Percentiles rank a stretch among this genome's conserved stretches.
Conservation (phyloP, 768 basidiomycete species). For the Naematelia aurantialba region DNA sequence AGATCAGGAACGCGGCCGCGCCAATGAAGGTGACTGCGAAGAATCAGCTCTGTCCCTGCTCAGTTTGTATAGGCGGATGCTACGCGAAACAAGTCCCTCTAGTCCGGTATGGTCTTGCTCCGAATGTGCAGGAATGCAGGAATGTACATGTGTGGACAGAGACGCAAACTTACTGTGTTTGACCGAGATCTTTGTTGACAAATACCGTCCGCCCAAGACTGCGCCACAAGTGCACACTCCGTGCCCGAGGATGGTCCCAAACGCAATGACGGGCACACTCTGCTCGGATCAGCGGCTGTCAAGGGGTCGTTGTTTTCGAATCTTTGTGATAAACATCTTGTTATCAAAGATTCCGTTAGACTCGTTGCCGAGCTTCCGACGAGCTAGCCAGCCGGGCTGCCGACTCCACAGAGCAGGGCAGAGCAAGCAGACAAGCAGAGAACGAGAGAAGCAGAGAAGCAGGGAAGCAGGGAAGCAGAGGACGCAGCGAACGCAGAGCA, state of each 20-base stretch:
- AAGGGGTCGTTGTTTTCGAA: too few relatives aligned
- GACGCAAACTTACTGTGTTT: conserved; percentile 70
- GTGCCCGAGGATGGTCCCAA: conserved; percentile 88
- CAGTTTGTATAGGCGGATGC: too few relatives aligned
- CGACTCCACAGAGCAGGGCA: too few relatives aligned
- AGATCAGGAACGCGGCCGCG: conserved; percentile 75
- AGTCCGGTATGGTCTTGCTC: conserved; percentile 8
- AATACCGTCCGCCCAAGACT: conserved; percentile 85
- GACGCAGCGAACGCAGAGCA: not conserved
- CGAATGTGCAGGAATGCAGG: not conserved
- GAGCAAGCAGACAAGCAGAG: not conserved
- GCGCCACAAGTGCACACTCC: conserved; percentile 80
- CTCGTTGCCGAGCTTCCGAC: too few relatives aligned
- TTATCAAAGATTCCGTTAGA: too few relatives aligned
- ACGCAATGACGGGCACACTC: conserved; percentile 87
- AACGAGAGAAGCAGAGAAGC: too few relatives aligned
- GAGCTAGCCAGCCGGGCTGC: too few relatives aligned
- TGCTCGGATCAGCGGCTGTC: conserved; percentile 52
- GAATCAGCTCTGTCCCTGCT: too few relatives aligned
- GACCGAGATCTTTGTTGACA: conserved; percentile 90
- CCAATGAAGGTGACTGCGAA: conserved; percentile 73
- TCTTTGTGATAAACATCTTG: too few relatives aligned
- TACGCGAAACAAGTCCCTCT: too few relatives aligned
- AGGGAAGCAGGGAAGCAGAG: too few relatives aligned
- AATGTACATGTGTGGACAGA: not conserved